Evolutionary conservation across 2,329 filamentous ascomycete species (phyloP).

Genomic region (Trichothecium roseum): DNA sequence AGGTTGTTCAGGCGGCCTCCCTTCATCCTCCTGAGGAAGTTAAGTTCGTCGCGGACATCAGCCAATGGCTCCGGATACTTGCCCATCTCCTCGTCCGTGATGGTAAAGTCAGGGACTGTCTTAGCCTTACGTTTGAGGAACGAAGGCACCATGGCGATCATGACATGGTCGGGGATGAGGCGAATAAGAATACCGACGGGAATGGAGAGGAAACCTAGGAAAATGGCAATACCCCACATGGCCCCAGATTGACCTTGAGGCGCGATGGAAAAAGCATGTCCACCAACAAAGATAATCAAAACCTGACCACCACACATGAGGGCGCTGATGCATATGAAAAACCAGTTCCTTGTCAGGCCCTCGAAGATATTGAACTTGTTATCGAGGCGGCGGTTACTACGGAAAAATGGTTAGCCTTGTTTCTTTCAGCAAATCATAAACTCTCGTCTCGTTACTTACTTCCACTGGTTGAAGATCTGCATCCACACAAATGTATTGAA

Average conservation of each 20-base stretch:
- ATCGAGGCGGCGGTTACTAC: constrained; percentile 78
- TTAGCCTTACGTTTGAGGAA: constrained; percentile 38
- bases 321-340: constrained; percentile 77
- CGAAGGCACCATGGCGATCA: constrained; percentile 42
- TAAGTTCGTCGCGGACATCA: constrained; percentile 70
- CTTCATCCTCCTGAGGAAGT: constrained; percentile 70
- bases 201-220: constrained; percentile 76
- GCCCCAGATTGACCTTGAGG: constrained; percentile 49
- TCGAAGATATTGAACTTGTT: constrained; percentile 96
- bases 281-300: constrained; percentile 82
- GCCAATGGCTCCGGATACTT: constrained; percentile 62
- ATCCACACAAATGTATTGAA: constrained; percentile 99
- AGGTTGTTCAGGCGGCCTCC: constrained; percentile 74
- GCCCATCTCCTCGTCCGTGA: constrained; percentile 58
- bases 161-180: constrained; percentile 64
- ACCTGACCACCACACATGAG: constrained; percentile 86
- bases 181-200: constrained; percentile 75
- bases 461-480: constrained; percentile 98
- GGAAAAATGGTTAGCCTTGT: constrained; percentile 7
- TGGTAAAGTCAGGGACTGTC: constrained; percentile 42
- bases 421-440: not conserved
- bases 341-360: constrained; percentile 72
- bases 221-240: constrained; percentile 82
- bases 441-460: too few species aligned
- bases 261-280: constrained; percentile 66